phyloP scores from a whole-genome alignment of 139 green algal species.

The Bryopsis sp. region DNA sequence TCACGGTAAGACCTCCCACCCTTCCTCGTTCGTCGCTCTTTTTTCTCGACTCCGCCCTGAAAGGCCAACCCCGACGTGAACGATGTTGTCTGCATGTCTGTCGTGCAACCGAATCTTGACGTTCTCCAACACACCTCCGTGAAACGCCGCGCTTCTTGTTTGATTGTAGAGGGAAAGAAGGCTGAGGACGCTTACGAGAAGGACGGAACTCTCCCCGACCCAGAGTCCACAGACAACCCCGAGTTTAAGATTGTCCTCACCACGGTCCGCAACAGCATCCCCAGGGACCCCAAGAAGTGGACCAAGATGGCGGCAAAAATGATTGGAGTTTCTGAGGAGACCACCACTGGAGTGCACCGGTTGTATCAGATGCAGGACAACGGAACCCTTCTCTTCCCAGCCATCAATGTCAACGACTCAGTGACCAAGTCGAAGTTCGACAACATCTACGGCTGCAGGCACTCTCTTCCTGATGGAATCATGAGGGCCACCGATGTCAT shows the following conservation, averaged over 20 bases:
- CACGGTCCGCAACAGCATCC: conserved; percentile 79
- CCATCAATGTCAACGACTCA: conserved; percentile 99
- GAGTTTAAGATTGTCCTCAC: conserved; percentile 98
- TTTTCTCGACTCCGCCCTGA: too few relatives aligned
- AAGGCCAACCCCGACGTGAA: too few relatives aligned
- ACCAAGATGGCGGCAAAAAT: conserved; percentile 72
- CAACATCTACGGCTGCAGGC: conserved; percentile 99
- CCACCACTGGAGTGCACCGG: conserved; percentile 98
- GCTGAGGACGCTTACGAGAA: conserved; percentile 86
- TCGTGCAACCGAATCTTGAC: too few relatives aligned
- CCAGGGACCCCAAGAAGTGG: conserved; percentile 50
- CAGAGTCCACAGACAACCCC: conserved; percentile 86
- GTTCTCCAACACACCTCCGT: too few relatives aligned
- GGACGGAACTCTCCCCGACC: conserved; percentile 87
- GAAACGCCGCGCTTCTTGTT: too few relatives aligned
- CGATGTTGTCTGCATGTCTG: too few relatives aligned
- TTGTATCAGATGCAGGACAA: conserved; percentile 96
- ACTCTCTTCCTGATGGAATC: conserved; percentile 98
- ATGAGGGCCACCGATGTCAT: conserved; percentile 99
- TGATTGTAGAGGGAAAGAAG: conserved; percentile 87
- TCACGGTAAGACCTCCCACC: conserved; percentile 59
- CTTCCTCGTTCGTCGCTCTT: neutral
- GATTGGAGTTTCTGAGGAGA: conserved; percentile 97
- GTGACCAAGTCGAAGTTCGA: conserved; percentile 99
- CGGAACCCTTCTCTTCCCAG: conserved; percentile 91